phyloP scores from a whole-genome alignment of 371 early-diverging fungal genomes.

The Zopfochytrium polystomum region DNA sequence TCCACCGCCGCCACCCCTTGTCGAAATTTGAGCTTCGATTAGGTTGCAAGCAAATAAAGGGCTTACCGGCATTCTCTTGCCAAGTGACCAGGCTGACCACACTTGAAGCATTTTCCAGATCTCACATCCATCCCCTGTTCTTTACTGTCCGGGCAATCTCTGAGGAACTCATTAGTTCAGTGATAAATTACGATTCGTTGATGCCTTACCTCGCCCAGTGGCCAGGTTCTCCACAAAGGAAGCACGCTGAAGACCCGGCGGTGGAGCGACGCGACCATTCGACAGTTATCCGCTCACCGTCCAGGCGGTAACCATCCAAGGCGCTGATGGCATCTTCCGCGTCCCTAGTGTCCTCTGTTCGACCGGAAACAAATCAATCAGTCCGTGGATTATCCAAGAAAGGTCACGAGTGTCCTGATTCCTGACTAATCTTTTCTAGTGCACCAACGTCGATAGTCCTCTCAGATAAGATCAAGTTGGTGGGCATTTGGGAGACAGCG shows the following conservation, averaged over 20 bases:
- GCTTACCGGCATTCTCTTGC: conserved; percentile 36
- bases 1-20: conserved; percentile 9
- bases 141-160: conserved; percentile 47
- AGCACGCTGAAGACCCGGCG: conserved; percentile 34
- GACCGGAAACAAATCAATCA: conserved; percentile 9
- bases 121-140: conserved; percentile 47
- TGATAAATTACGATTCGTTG: neutral
- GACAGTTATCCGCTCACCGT: conserved; percentile 38
- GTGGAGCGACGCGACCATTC: conserved; percentile 35
- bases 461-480: too few relatives aligned
- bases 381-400: neutral
- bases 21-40: neutral
- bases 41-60: neutral
- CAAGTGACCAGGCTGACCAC: conserved; percentile 47
- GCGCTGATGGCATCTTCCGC: conserved; percentile 42
- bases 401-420: too few relatives aligned
- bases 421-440: too few relatives aligned
- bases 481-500: too few relatives aligned
- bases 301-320: conserved; percentile 36
- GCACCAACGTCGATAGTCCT: too few relatives aligned
- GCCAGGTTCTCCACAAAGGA: conserved; percentile 40
- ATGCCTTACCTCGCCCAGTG: conserved; percentile 46
- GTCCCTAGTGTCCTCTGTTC: conserved; percentile 33
- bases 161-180: conserved; percentile 2
- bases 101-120: conserved; percentile 52